phyloP scores from a whole-genome alignment of 495 filamentous ascomycete species.

The Xylaria nigripes region DNA sequence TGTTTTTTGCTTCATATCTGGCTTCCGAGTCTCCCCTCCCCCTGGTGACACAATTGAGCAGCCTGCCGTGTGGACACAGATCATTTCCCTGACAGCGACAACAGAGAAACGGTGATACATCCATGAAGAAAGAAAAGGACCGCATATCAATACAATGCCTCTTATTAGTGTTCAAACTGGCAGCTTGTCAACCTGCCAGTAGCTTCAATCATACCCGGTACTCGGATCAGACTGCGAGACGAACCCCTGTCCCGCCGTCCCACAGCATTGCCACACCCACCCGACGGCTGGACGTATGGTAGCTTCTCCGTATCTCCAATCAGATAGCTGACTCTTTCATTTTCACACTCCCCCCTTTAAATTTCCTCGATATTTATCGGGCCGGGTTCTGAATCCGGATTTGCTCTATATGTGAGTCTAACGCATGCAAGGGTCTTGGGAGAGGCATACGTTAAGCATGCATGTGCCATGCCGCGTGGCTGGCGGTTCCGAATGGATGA shows the following conservation, averaged over 20 bases:
- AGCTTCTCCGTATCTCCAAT: not conserved
- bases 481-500: not conserved
- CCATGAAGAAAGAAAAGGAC: not conserved
- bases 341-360: not conserved
- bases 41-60: not conserved
- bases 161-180: not conserved
- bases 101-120: not conserved
- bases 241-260: not conserved
- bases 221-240: constrained; percentile 4
- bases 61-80: not conserved
- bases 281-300: not conserved
- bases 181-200: not conserved
- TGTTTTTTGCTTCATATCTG: not conserved
- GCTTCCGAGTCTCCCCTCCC: not conserved
- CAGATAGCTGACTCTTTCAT: not conserved
- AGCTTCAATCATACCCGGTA: constrained; percentile 8
- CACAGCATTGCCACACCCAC: constrained; percentile 7
- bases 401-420: not conserved
- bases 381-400: not conserved
- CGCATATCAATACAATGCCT: too few relatives aligned
- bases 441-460: not conserved
- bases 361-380: not conserved
- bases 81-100: not conserved
- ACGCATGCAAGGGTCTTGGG: not conserved
- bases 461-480: not conserved